phyloP scores from a whole-genome alignment of 176 grass and related monocot species.

The Areca catechu region DNA sequence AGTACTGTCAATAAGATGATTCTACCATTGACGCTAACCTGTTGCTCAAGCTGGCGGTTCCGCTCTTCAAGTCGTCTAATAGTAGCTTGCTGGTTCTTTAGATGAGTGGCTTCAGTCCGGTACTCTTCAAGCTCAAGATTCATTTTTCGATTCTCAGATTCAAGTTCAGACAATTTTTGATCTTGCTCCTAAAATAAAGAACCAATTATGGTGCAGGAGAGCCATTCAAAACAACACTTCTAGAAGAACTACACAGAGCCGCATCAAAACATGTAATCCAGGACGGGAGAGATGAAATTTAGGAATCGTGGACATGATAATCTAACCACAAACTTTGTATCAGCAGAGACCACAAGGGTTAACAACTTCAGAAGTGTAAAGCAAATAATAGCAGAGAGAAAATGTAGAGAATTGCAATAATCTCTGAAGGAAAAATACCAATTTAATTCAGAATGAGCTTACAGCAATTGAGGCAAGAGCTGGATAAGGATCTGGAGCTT shows the following conservation, averaged over 20 bases:
- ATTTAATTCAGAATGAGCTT: constrained; percentile 32
- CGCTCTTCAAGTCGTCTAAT: constrained; percentile 95
- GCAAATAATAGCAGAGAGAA: not conserved
- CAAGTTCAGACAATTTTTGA: constrained; percentile 91
- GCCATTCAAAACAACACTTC: no score
- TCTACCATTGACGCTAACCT: constrained; percentile 36
- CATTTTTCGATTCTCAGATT: constrained; percentile 96
- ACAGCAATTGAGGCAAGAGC: constrained; percentile 90
- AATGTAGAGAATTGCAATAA: not conserved
- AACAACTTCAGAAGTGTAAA: constrained; percentile 5
- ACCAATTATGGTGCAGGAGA: not conserved
- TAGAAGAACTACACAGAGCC: no score
- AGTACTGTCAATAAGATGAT: not conserved
- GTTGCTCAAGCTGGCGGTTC: constrained; percentile 94
- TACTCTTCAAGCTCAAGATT: constrained; percentile 99
- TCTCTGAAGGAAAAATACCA: no score
- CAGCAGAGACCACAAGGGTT: not conserved
- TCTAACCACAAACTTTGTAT: no score
- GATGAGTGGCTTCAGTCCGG: constrained; percentile 72
- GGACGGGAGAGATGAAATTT: no score
- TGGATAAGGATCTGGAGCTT: constrained; percentile 99
- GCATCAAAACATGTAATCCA: no score
- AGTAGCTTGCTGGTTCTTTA: constrained; percentile 97
- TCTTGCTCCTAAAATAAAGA: constrained; percentile 67
- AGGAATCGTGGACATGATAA: no score